A percentile compares a stretch with the other conserved stretches of the same genome.
Conservation (phyloP, 108 stramenopile species). For the Mediolabrus comicus region DNA sequence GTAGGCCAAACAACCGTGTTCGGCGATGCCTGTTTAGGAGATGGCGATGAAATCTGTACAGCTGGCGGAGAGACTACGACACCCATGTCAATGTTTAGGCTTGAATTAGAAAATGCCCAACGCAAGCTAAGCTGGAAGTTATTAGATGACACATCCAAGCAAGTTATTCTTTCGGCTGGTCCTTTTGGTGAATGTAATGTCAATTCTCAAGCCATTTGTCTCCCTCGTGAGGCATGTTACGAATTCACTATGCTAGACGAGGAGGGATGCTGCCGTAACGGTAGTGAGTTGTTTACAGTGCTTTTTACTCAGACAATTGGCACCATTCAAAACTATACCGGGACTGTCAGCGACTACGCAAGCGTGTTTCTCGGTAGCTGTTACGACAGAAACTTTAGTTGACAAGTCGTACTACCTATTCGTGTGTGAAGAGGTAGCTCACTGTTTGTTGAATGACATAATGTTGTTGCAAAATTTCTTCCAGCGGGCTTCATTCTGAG, state of each 20-base stretch:
- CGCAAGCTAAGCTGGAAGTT: slow-evolving; percentile 23
- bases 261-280: not conserved
- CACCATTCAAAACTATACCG: slow-evolving; percentile 29
- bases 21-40: slow-evolving; percentile 17
- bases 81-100: slow-evolving; percentile 24
- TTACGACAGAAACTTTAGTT: slow-evolving; percentile 11
- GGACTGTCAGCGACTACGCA: slow-evolving; percentile 1
- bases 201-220: slow-evolving; percentile 29
- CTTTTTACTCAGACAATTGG: slow-evolving; percentile 18
- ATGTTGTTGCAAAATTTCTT: too few species aligned
- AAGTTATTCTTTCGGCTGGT: slow-evolving; percentile 22
- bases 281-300: slow-evolving; percentile 15
- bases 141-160: slow-evolving; percentile 11
- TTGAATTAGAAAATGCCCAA: slow-evolving; percentile 18
- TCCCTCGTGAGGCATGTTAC: slow-evolving; percentile 30
- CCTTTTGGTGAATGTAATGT: slow-evolving; percentile 33
- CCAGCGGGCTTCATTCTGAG: too few species aligned
- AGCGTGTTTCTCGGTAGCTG: slow-evolving; percentile 38
- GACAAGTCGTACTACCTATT: too few species aligned
- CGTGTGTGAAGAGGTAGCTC: too few species aligned
- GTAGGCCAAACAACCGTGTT: slow-evolving; percentile 20
- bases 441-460: too few species aligned
- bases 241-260: slow-evolving; percentile 16
- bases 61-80: not conserved
- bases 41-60: slow-evolving; percentile 22